Base-by-base conservation (phyloP, 1,284 basidiomycete species). In the Earliella scabrosa region DNA sequence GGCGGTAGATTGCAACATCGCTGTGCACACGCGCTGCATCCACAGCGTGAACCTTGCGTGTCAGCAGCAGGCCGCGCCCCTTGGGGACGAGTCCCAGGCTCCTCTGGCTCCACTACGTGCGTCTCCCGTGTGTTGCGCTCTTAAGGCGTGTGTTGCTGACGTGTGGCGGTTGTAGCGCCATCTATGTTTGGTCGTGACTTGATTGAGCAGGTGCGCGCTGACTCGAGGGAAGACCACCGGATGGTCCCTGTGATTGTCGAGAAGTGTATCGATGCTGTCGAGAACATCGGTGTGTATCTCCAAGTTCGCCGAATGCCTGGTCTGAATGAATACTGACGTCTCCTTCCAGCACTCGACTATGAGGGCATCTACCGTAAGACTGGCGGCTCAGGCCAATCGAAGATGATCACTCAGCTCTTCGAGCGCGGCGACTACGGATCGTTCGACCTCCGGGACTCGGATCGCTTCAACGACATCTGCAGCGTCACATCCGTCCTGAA, bases 311-410 rank as follows among this genome's bases (percentile, higher is more conserved):
- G 3, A 35, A 31, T 13, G 32, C 20, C 4, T 6, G 36, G 9
- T 34, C 31, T 47, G n/a, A 23, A 40, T n/a, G 27, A n/a, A n/a
- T n/a, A n/a, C 45, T 46, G 8, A 46, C 31, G 11, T 36, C 31
- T 6, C 13, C 21, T 31, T 41, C 54, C 63, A 90, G 91, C 90
- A n/a, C 79, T 97, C 73, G 91, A 94, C 60, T 94, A 93, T 67
- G 94, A 97, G 72, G 94, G 97, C 13, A 95, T 99, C 63, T 98
- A 98, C 75, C 93, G 97, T 59, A 98, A 98, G 77, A 94, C 92
- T 0, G 97, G 97, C 21, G 97, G 97, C 6, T 88, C 92, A 31
- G 86, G 92, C 9, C 95, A 97, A 68, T 92, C 93, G 45, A 97
- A 97, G 74, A 83, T 85, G 56, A 98, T 99, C 73, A 95, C 93